These are phyloP conservation scores for Brachypodium distachyon DNA, from an alignment of 202 grass and related monocot species.

Conservation along the genomic window DNA sequence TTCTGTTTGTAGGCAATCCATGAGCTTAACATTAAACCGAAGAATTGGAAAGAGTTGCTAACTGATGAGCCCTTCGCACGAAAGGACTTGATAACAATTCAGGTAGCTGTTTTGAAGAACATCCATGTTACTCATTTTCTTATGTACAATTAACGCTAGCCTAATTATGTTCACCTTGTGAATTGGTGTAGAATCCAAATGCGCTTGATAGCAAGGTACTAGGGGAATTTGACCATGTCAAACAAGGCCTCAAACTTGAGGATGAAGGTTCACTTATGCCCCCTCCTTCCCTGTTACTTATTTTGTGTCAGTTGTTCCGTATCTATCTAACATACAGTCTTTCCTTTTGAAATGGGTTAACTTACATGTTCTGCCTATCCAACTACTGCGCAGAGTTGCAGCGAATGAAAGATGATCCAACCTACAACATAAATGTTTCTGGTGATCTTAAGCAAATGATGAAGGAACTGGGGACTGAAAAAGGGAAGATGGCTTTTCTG, in stretches of 20 bases:
- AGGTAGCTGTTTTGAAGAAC: constrained; percentile 42
- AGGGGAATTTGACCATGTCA: constrained; percentile 90
- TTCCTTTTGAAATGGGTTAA: background rate
- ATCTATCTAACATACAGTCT: constrained; percentile 3
- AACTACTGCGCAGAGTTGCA: constrained; percentile 49
- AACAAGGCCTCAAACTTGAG: constrained; percentile 84
- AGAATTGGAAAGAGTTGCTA: constrained; percentile 95
- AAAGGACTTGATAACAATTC: constrained; percentile 92
- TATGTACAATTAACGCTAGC: background rate
- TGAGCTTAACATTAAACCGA: constrained; percentile 89
- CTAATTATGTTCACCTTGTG: constrained; percentile 14
- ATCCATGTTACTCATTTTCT: background rate
- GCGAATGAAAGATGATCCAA: constrained; percentile 89
- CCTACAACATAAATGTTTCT: constrained; percentile 92
- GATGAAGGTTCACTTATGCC: constrained; percentile 64
- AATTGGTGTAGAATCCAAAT: constrained; percentile 68
- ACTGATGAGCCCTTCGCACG: constrained; percentile 81
- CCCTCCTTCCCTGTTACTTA: background rate
- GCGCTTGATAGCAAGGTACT: constrained; percentile 76
- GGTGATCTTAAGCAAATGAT: constrained; percentile 98
- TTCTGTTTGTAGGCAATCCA: constrained; percentile 65
- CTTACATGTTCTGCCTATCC: background rate
- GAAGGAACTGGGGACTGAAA: constrained; percentile 88
- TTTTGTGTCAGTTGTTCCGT: background rate
- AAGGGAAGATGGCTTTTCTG: constrained; percentile 68